phyloP scores from a whole-genome alignment of 306 rosid species.

The Boehmeria nivea region DNA sequence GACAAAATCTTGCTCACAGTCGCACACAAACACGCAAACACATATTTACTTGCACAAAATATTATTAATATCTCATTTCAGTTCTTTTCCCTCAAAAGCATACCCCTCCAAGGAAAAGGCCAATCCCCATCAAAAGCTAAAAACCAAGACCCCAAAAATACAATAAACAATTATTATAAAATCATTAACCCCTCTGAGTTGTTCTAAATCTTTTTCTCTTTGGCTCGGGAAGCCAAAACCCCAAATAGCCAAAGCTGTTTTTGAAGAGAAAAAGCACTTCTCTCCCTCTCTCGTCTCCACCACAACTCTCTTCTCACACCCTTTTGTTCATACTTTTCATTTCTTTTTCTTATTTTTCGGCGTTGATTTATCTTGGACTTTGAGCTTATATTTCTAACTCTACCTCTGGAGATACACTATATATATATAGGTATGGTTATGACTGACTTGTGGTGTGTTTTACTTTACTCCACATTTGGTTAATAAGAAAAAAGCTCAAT shows the following conservation, averaged over 20 bases:
- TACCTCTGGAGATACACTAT: too few relatives aligned
- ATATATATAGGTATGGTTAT: too few relatives aligned
- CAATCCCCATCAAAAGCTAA: constrained; percentile 35
- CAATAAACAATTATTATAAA: constrained; percentile 23
- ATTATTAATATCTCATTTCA: constrained; percentile 35
- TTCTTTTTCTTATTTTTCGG: constrained; percentile 1
- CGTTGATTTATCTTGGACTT: constrained; percentile 6
- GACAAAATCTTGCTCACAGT: constrained; percentile 13
- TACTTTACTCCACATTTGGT: too few relatives aligned
- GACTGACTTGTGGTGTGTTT: too few relatives aligned
- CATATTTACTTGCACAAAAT: not conserved
- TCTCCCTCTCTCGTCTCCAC: too few relatives aligned
- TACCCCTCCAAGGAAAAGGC: constrained; percentile 15
- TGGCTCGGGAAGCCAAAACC: constrained; percentile 26
- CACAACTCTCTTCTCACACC: not conserved
- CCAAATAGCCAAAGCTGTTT: constrained; percentile 25
- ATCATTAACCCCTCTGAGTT: constrained; percentile 23
- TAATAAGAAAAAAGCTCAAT: too few relatives aligned
- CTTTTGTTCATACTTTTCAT: not conserved
- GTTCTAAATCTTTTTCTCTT: constrained; percentile 9
- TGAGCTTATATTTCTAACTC: not conserved
- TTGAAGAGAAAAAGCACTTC: not conserved
- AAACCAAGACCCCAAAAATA: constrained; percentile 37
- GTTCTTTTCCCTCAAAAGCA: constrained; percentile 62
- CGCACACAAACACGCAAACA: constrained; percentile 14